Evolutionary conservation across 1,139 yeast species (phyloP).

Genomic region (Pichia sp.): DNA sequence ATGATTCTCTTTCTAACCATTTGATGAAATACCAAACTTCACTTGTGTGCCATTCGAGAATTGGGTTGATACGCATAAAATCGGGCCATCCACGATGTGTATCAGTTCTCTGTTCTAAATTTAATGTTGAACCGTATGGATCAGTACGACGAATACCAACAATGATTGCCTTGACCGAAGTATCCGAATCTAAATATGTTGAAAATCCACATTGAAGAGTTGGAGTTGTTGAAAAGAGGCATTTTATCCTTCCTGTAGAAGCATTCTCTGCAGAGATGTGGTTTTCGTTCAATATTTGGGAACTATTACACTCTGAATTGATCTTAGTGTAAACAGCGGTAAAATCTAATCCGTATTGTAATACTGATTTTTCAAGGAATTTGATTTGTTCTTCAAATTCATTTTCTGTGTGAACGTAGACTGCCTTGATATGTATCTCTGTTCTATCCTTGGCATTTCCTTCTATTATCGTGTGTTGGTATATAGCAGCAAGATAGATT

Average conservation of each 20-base stretch:
- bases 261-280: neutral
- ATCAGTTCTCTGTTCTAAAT: slow-evolving; percentile 66
- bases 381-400: slow-evolving; percentile 63
- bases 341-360: slow-evolving; percentile 45
- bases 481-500: slow-evolving; percentile 59
- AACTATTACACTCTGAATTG: neutral
- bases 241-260: slow-evolving; percentile 6
- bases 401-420: slow-evolving; percentile 67
- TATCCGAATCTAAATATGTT: slow-evolving; percentile 48
- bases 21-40: slow-evolving; percentile 76
- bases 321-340: slow-evolving; percentile 19
- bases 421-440: slow-evolving; percentile 46
- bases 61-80: slow-evolving; percentile 76
- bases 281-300: slow-evolving; percentile 4
- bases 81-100: slow-evolving; percentile 91
- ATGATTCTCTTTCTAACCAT: slow-evolving; percentile 15
- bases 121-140: slow-evolving; percentile 62
- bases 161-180: slow-evolving; percentile 58
- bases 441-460: slow-evolving; percentile 28
- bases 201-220: slow-evolving; percentile 65
- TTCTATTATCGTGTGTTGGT: slow-evolving; percentile 30
- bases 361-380: slow-evolving; percentile 45
- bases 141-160: slow-evolving; percentile 84
- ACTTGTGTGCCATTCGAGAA: slow-evolving; percentile 74
- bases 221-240: slow-evolving; percentile 36